A percentile compares a stretch with the other conserved stretches of the same genome.
phyloP scores from a whole-genome alignment of 371 early-diverging fungal species.

The Circinella minor region DNA sequence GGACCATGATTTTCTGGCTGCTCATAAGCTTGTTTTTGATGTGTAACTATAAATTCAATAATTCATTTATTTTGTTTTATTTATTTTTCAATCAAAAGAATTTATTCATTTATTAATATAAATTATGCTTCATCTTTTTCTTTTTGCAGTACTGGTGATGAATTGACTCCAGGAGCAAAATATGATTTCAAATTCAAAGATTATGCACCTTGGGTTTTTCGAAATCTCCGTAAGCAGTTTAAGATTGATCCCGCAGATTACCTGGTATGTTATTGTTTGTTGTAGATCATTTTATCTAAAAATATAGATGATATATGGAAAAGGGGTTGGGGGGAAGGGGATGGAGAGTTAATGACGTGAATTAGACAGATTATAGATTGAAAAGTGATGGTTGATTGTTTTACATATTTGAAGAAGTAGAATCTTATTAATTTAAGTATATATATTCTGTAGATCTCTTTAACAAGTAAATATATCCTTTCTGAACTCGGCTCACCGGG shows the following conservation, averaged over 20 bases:
- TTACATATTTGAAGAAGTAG: no score
- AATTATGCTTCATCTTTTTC: no score
- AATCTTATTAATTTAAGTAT: no score
- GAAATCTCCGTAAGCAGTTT: constrained; percentile 83
- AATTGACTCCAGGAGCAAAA: constrained; percentile 87
- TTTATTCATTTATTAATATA: no score
- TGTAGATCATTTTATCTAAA: no score
- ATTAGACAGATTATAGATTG: no score
- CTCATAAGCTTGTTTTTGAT: constrained; percentile 93
- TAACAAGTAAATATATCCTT: constrained; percentile 94
- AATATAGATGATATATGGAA: no score
- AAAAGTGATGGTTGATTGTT: no score
- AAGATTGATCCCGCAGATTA: constrained; percentile 92
- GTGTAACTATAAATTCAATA: constrained; percentile 48
- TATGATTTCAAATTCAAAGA: constrained; percentile 99
- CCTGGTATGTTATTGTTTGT: constrained; percentile 54
- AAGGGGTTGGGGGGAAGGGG: no score
- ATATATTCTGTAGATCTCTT: constrained; percentile 63
- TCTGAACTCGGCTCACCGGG: constrained; percentile 94
- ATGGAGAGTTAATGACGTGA: no score
- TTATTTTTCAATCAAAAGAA: no score
- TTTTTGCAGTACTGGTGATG: constrained; percentile 77
- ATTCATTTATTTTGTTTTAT: no score
- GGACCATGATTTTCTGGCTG: constrained; percentile 81
- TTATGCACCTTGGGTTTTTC: constrained; percentile 96